Evolutionary conservation across 495 filamentous ascomycete genomes (phyloP).

Genomic region (Xylaria nigripes): DNA sequence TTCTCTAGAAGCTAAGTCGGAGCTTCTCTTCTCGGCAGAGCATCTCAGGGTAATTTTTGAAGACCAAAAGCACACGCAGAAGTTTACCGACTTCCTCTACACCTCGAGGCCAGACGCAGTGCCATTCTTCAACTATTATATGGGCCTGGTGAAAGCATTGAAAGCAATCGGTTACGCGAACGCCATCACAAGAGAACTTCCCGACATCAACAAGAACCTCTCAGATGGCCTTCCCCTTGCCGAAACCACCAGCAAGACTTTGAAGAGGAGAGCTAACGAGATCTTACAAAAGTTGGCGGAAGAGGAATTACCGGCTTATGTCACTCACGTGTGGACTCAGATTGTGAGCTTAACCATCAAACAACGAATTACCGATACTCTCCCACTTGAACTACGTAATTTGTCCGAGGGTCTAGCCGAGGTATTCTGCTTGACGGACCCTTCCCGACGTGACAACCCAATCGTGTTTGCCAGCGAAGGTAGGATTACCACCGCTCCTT

Average conservation of each 20-base stretch:
- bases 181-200: conserved; percentile 46
- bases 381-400: conserved; percentile 44
- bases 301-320: conserved; percentile 64
- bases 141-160: conserved; percentile 60
- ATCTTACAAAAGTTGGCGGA: conserved; percentile 52
- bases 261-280: conserved; percentile 50
- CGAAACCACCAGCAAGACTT: conserved; percentile 41
- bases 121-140: conserved; percentile 60
- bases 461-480: conserved; percentile 74
- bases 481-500: conserved; percentile 25
- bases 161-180: conserved; percentile 65
- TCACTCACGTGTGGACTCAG: conserved; percentile 53
- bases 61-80: conserved; percentile 51
- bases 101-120: conserved; percentile 54
- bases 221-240: conserved; percentile 26
- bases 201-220: conserved; percentile 37
- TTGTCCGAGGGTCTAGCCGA: conserved; percentile 65
- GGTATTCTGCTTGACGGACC: conserved; percentile 71
- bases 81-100: conserved; percentile 59
- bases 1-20: conserved; percentile 52
- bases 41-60: conserved; percentile 58
- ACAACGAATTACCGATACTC: conserved; percentile 47
- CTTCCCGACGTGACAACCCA: conserved; percentile 63
- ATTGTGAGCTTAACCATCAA: conserved; percentile 50
- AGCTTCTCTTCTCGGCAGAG: conserved; percentile 55